These are phyloP conservation scores for Botrytis sinoallii DNA, from an alignment of 2,329 filamentous ascomycete species.

Conservation along the genomic window DNA sequence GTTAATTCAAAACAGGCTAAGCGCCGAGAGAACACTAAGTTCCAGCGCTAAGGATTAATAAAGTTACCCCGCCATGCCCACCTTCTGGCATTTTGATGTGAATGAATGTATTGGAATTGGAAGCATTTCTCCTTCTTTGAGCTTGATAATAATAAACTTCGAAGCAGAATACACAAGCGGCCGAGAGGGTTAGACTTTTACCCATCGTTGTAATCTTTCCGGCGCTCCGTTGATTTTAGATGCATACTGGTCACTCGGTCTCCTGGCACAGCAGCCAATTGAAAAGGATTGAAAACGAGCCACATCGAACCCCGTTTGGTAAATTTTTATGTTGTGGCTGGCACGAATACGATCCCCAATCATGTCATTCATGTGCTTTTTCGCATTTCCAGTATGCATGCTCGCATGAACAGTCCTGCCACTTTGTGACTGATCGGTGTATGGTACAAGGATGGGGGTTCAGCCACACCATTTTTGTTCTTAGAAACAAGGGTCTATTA, in stretches of 20 bases:
- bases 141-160: not conserved
- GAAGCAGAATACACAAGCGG: not conserved
- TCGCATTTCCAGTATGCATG: not conserved
- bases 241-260: too few relatives aligned
- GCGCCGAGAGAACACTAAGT: not conserved
- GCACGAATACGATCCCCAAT: not conserved
- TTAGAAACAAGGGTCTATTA: not conserved
- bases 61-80: constrained; percentile 10
- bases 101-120: not conserved
- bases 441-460: not conserved
- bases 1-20: not conserved
- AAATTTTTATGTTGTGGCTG: not conserved
- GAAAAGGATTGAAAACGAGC: not conserved
- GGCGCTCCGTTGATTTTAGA: not conserved
- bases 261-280: not conserved
- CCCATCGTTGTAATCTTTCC: too few relatives aligned
- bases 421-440: not conserved
- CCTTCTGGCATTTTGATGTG: not conserved
- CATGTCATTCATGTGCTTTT: not conserved
- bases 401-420: not conserved
- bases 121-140: not conserved
- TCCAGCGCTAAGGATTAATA: constrained; percentile 6
- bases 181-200: too few relatives aligned
- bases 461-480: not conserved
- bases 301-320: not conserved